These are phyloP conservation scores for Bruguiera sexangula DNA, from an alignment of 345 rosid species.

Conservation along the genomic window DNA sequence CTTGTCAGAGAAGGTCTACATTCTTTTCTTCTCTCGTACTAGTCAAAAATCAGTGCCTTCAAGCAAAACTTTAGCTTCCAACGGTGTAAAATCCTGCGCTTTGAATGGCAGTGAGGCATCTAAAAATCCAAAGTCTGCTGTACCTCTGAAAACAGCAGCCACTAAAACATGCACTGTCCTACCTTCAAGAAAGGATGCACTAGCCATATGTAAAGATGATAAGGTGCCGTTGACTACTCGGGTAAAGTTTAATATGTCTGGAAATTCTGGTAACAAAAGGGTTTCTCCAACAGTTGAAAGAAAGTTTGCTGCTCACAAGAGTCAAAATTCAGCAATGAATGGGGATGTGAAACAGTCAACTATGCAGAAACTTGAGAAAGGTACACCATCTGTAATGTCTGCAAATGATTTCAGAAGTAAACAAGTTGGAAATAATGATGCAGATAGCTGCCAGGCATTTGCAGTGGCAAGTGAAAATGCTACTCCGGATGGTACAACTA, in stretches of 20 bases:
- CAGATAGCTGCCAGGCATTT: conserved; percentile 17
- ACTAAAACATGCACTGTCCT: conserved; percentile 38
- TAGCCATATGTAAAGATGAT: conserved; percentile 44
- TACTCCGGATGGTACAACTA: conserved; percentile 14
- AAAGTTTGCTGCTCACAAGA: conserved; percentile 42
- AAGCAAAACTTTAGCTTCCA: conserved; percentile 33
- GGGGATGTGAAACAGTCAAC: conserved; percentile 29
- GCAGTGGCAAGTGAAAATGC: conserved; percentile 36
- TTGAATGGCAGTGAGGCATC: conserved; percentile 51
- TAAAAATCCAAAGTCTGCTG: conserved; percentile 34
- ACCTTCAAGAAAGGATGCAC: conserved; percentile 34
- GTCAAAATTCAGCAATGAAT: conserved; percentile 36
- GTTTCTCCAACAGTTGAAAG: conserved; percentile 41
- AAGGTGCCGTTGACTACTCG: conserved; percentile 50
- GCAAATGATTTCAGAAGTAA: conserved; percentile 36
- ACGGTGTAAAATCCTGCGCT: conserved; percentile 52
- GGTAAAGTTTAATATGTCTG: conserved; percentile 54
- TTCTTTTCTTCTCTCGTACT: conserved; percentile 80
- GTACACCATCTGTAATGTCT: conserved; percentile 19
- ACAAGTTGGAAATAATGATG: conserved; percentile 35
- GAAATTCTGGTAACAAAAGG: conserved; percentile 51
- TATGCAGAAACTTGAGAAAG: conserved; percentile 44
- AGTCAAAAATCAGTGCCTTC: conserved; percentile 59
- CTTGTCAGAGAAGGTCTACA: conserved; percentile 87
- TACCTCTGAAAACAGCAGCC: conserved; percentile 33